These are phyloP conservation scores for Uncinocarpus reesii DNA, from an alignment of 2,329 filamentous ascomycete species.

Conservation along the genomic window DNA sequence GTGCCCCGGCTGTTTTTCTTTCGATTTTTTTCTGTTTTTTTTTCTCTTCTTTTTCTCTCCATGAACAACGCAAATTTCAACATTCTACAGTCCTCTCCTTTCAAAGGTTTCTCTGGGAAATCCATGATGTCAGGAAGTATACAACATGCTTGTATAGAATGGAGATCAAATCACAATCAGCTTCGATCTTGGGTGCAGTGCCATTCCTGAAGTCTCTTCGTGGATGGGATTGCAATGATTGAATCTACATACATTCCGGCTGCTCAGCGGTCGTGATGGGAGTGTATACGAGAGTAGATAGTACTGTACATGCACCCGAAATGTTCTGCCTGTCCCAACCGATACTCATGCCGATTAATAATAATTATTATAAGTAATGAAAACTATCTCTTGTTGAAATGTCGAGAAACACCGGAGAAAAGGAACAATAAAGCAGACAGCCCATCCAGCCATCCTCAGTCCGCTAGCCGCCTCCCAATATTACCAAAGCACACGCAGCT, in stretches of 20 bases:
- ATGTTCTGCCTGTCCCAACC: not conserved
- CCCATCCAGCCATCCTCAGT: not conserved
- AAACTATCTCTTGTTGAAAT: not conserved
- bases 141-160: constrained; percentile 25
- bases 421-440: not conserved
- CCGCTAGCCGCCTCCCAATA: constrained; percentile 62
- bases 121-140: constrained; percentile 49
- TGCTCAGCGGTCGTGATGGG: not conserved
- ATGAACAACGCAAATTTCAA: constrained; percentile 50
- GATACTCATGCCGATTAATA: constrained; percentile 2
- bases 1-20: constrained; percentile 14
- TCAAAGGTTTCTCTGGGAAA: constrained; percentile 37
- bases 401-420: not conserved
- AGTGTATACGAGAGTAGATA: not conserved
- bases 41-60: constrained; percentile 28
- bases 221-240: constrained; percentile 52
- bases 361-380: not conserved
- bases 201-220: constrained; percentile 33
- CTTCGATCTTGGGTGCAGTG: constrained; percentile 50
- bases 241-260: constrained; percentile 39
- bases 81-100: constrained; percentile 47
- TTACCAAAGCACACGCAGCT: constrained; percentile 94
- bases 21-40: constrained; percentile 23
- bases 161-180: constrained; percentile 22
- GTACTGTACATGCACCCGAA: not conserved